These are phyloP conservation scores for Candida piceae DNA, from an alignment of 805 yeast genomes.

Conservation along the genomic window DNA sequence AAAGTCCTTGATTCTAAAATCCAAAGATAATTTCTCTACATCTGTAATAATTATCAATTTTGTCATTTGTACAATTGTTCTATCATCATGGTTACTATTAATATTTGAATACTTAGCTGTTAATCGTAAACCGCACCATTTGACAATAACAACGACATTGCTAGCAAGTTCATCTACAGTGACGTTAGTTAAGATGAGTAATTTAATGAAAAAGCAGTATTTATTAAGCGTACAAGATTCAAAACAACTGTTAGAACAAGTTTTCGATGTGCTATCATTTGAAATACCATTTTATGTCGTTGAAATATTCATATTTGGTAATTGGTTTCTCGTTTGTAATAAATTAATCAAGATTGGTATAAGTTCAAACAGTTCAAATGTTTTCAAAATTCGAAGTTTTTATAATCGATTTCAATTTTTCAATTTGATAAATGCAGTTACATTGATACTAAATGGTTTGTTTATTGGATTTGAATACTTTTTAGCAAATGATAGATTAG, in stretches of 20 bases:
- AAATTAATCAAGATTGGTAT: constrained; percentile 7
- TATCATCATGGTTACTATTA: constrained; percentile 68
- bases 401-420: too few relatives aligned
- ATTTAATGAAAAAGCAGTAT: constrained; percentile 46
- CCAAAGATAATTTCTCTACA: constrained; percentile 32
- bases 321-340: constrained; percentile 33
- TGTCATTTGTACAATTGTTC: constrained; percentile 49
- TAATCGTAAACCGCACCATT: constrained; percentile 51
- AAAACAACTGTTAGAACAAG: constrained; percentile 30
- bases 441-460: not conserved
- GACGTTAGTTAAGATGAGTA: constrained; percentile 41
- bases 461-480: constrained; percentile 3
- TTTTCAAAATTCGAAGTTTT: too few relatives aligned
- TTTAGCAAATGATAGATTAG: not conserved
- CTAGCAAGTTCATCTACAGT: constrained; percentile 52
- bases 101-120: constrained; percentile 50
- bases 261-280: constrained; percentile 35
- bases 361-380: not conserved
- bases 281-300: constrained; percentile 37
- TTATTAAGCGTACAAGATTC: constrained; percentile 49
- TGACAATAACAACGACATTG: constrained; percentile 53
- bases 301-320: constrained; percentile 42
- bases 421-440: not conserved
- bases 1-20: not conserved
- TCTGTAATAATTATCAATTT: constrained; percentile 43